These are phyloP conservation scores for Mucor racemosus DNA, from an alignment of 371 early-diverging fungal genomes.

Conservation along the genomic window DNA sequence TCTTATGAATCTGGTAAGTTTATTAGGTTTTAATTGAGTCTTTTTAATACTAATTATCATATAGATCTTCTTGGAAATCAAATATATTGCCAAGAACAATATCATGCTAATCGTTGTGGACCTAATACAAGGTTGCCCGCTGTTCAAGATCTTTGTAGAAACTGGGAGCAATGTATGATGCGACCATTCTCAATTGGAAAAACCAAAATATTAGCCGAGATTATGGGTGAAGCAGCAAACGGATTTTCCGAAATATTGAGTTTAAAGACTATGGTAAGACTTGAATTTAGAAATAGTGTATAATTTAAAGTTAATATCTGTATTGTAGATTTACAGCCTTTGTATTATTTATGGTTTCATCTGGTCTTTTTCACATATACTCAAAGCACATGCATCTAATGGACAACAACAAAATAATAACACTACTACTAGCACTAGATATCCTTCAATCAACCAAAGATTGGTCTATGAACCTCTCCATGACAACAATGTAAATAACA, in stretches of 20 bases:
- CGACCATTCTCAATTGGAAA: constrained; percentile 13
- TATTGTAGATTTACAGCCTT: background rate
- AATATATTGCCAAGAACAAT: constrained; percentile 24
- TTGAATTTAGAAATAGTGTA: background rate
- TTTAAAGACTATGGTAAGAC: constrained; percentile 19
- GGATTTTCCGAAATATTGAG: constrained; percentile 21
- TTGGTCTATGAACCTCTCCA: background rate
- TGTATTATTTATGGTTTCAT: background rate
- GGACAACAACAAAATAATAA: background rate
- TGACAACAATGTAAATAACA: background rate
- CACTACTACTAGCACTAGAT: background rate
- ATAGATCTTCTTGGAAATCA: constrained; percentile 17
- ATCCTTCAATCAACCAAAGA: background rate
- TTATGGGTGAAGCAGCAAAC: constrained; percentile 21
- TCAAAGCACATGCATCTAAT: background rate
- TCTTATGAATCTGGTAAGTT: constrained; percentile 26
- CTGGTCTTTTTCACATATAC: constrained; percentile 1
- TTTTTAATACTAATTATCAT: background rate
- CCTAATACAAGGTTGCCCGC: constrained; percentile 20
- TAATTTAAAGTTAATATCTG: background rate
- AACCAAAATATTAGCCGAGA: constrained; percentile 23
- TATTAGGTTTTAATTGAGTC: background rate
- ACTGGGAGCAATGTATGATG: constrained; percentile 25
- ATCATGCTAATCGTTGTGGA: constrained; percentile 22
- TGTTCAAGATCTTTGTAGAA: constrained; percentile 12